A percentile compares a stretch with the other conserved stretches of the same genome.
Evolutionary conservation across 176 grass and related monocot species (phyloP).

Genomic region (Ensete glaucum): DNA sequence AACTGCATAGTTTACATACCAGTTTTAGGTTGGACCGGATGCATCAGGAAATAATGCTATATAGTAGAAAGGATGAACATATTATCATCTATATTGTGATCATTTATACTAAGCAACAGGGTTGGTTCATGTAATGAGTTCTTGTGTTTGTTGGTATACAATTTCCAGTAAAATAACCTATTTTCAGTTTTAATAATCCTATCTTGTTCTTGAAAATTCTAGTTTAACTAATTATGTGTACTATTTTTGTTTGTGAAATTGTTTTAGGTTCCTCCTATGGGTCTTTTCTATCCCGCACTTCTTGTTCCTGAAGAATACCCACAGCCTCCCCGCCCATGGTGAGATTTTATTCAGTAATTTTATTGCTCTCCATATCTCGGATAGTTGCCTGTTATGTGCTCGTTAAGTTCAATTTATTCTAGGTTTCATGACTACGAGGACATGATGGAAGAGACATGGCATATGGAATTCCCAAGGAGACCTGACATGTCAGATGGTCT

Average conservation of each 20-base stretch:
- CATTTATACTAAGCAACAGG: neutral
- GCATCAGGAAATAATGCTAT: too few relatives aligned
- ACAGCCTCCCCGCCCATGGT: slow-evolving; percentile 80
- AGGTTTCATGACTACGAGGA: slow-evolving; percentile 97
- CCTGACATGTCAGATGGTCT: slow-evolving; percentile 36
- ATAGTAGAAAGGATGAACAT: too few relatives aligned
- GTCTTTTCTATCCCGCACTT: slow-evolving; percentile 82
- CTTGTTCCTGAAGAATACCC: slow-evolving; percentile 80
- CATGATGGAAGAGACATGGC: slow-evolving; percentile 90
- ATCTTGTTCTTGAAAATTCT: neutral
- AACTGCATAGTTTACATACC: too few relatives aligned
- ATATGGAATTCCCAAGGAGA: slow-evolving; percentile 37
- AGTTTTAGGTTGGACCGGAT: too few relatives aligned
- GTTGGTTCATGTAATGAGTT: neutral
- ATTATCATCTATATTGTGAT: neutral
- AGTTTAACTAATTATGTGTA: neutral
- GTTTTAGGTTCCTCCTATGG: slow-evolving; percentile 87
- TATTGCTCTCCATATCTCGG: neutral
- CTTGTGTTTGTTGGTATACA: neutral
- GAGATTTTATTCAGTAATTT: slow-evolving; percentile 17
- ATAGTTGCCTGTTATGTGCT: slow-evolving; percentile 16
- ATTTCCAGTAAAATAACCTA: neutral
- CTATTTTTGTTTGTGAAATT: neutral
- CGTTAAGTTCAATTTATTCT: neutral
- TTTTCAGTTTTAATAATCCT: neutral